Conservation (phyloP, 2,329 filamentous ascomycete genomes). For the Penicillium verrucosum region DNA sequence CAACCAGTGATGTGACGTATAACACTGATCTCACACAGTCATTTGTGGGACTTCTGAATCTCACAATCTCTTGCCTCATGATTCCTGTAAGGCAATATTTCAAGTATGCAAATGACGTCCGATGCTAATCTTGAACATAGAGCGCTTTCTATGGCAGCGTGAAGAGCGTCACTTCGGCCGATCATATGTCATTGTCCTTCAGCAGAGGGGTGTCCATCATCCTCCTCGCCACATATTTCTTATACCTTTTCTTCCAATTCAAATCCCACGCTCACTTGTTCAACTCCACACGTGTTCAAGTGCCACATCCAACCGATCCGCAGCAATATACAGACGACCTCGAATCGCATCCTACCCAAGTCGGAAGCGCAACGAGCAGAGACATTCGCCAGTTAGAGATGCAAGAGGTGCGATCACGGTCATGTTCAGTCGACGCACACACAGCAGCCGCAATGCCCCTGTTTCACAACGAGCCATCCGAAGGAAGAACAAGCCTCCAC, state of each 20-base stretch:
- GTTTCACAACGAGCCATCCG: background rate
- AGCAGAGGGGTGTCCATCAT: conserved; percentile 57
- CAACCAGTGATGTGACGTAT: conserved; percentile 84
- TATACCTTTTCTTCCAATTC: conserved; percentile 19
- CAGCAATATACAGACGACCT: conserved; percentile 8
- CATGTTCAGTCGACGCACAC: background rate
- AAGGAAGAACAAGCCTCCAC: background rate
- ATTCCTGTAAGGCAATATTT: conserved; percentile 60
- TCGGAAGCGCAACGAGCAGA: conserved; percentile 2
- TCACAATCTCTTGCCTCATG: conserved; percentile 82
- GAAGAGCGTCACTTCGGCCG: conserved; percentile 51
- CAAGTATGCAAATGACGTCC: conserved; percentile 28
- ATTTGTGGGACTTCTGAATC: conserved; percentile 81
- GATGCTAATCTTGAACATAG: conserved; percentile 17
- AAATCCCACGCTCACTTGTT: conserved; percentile 5
- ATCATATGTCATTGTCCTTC: conserved; percentile 69
- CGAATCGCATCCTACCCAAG: conserved; percentile 3
- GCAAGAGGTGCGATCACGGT: conserved; percentile 10
- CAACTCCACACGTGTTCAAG: background rate
- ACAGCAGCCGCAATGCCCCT: conserved; percentile 9
- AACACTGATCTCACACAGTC: conserved; percentile 90
- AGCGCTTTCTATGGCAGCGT: conserved; percentile 89
- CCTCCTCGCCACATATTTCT: background rate
- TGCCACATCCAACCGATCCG: background rate
- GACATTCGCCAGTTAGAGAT: conserved; percentile 6